phyloP scores from a whole-genome alignment of 106 monocot genomes.

The Platanthera zijinensis region DNA sequence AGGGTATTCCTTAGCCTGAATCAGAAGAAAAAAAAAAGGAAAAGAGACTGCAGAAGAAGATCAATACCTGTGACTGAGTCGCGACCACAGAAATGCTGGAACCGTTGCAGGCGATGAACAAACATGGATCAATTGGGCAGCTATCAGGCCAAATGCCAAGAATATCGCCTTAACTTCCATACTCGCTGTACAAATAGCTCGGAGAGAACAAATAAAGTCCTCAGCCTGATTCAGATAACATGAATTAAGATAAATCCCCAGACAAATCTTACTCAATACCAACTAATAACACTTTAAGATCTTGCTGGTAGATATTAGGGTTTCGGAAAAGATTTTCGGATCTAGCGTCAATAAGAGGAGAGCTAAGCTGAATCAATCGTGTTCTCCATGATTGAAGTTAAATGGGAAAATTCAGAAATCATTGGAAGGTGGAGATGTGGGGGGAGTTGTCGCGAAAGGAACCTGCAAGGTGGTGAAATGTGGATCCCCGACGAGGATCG shows the following conservation, averaged over 20 bases:
- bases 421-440: neutral
- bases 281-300: neutral
- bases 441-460: neutral
- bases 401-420: neutral
- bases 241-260: neutral
- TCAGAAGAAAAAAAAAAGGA: neutral
- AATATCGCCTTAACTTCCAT: slow-evolving; percentile 9
- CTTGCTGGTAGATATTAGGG: neutral
- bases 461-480: neutral
- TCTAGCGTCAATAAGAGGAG: neutral
- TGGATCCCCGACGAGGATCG: neutral
- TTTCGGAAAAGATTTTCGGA: neutral
- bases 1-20: no score
- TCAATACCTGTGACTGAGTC: slow-evolving; percentile 29
- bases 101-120: slow-evolving; percentile 14
- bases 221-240: neutral
- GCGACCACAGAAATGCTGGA: slow-evolving; percentile 49
- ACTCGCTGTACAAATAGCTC: slow-evolving; percentile 15
- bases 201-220: neutral
- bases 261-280: neutral
- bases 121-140: slow-evolving; percentile 14
- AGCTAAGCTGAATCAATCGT: neutral
- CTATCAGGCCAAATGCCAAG: slow-evolving; percentile 1
- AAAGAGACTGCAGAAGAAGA: neutral
- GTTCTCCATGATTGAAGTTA: neutral